Evolutionary conservation across 306 rosid genomes (phyloP).

Genomic region (Cucurbita ficifolia): DNA sequence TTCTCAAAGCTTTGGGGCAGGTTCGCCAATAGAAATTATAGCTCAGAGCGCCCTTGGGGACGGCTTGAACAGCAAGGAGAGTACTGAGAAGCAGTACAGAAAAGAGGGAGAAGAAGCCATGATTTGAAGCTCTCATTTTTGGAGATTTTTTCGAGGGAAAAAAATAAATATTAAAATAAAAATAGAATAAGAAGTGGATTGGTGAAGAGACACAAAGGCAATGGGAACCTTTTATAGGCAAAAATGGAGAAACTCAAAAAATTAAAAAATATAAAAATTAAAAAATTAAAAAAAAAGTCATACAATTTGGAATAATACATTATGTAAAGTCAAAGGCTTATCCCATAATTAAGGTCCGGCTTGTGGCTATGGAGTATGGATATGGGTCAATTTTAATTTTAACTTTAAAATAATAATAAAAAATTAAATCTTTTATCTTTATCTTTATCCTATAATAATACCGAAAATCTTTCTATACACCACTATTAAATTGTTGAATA

Average conservation of each 20-base stretch:
- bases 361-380: background rate
- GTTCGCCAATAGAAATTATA: constrained; percentile 1
- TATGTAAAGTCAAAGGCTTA: background rate
- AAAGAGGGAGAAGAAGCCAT: background rate
- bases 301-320: background rate
- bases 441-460: too few species aligned
- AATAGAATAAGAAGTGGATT: background rate
- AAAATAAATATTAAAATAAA: background rate
- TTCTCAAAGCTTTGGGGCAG: constrained; percentile 14
- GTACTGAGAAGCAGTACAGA: constrained; percentile 3
- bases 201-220: background rate
- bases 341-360: background rate
- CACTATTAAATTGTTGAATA: too few species aligned
- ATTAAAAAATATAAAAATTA: too few species aligned
- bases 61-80: constrained; percentile 2
- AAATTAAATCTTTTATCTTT: too few species aligned
- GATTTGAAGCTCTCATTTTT: background rate
- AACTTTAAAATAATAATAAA: background rate
- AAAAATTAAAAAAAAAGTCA: background rate
- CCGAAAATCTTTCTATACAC: too few species aligned
- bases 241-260: background rate
- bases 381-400: background rate
- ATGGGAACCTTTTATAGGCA: background rate
- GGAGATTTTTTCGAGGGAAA: background rate
- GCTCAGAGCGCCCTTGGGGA: background rate